Percentiles rank a stretch among this genome's conserved stretches.
Conservation (phyloP, 441 rosid species). For the Bocquillonia castaneifolia region DNA sequence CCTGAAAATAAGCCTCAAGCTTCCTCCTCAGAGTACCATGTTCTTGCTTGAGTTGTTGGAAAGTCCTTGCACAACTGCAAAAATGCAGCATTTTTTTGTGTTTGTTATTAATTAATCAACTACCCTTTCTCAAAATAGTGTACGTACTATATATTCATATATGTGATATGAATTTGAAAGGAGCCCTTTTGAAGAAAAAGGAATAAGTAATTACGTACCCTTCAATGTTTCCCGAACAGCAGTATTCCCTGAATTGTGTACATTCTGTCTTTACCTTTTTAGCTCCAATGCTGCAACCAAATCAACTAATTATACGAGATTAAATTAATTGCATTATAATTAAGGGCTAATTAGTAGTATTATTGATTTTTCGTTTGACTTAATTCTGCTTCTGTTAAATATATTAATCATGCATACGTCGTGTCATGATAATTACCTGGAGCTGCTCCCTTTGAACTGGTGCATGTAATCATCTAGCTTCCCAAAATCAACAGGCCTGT, state of each 20-base stretch:
- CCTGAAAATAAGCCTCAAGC: constrained; percentile 57
- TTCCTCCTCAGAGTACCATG: constrained; percentile 40
- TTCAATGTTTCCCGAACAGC: constrained; percentile 39
- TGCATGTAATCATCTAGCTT: constrained; percentile 57
- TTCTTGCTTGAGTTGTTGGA: constrained; percentile 52
- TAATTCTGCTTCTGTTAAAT: background rate
- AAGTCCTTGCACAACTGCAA: constrained; percentile 43
- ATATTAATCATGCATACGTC: too few species aligned
- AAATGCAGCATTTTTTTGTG: too few species aligned
- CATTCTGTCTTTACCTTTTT: constrained; percentile 47
- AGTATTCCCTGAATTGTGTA: constrained; percentile 40
- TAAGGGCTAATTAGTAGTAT: too few species aligned
- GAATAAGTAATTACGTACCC: constrained; percentile 31
- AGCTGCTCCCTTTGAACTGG: constrained; percentile 62
- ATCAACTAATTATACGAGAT: background rate
- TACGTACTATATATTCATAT: too few species aligned
- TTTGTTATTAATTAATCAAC: too few species aligned
- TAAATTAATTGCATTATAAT: too few species aligned
- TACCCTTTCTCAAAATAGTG: too few species aligned
- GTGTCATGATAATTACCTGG: too few species aligned
- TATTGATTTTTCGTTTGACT: background rate
- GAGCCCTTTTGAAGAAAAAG: too few species aligned
- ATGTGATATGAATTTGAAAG: too few species aligned
- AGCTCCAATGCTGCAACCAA: constrained; percentile 51
- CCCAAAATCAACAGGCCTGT: constrained; percentile 39